Evolutionary conservation across 352 stramenopile species (phyloP), one percentile per base, ranked within the genome.

Genomic region (Thalassiosira ordinaria): DNA sequence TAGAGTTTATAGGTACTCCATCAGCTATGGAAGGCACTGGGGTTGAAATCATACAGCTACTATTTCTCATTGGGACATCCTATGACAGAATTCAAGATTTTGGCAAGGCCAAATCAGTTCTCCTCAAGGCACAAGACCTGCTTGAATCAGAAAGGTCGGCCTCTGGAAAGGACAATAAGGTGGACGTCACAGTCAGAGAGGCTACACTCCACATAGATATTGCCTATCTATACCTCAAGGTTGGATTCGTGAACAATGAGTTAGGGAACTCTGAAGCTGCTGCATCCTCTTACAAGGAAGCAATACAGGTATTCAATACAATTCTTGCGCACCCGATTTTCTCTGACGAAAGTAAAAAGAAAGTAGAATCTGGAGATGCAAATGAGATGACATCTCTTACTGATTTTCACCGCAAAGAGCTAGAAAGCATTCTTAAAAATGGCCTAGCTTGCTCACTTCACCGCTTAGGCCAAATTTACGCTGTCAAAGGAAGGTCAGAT

Each of bases 61-160:
- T 88, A 24, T 88, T 74, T 47, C 53, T 88, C 16, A 66, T 85
- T 22, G 82, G 72, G 37, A 66, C 57, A 18, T 68, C 69, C 18
- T 76, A 85, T 56, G 55, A 62, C 65, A 80, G 82, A 72, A 72
- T 9, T 0, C 52, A 53, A 16, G 67, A 85, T 41, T 79, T 84
- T 53, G 29, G 69, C 0, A 76, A 70, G 47, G 82, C 76, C 14
- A 84, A 74, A 24, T 27, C 53, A 60, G 47, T 84, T 22, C 57
- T 88, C 39, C 35, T 31, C 2, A 72, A 41, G 33, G 49, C 76
- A 29, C 57, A 71, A 59, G 20, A 29, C 33, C 49, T 81, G 33
- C 46, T 79, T 20, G 39, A 74, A 20, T 22, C 49, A 41, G 47
- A 24, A 24, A 63, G 16, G 4, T 61, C 41, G 55, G 20, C 27